phyloP scores from a whole-genome alignment of 441 rosid species.

The Populus hybrid region DNA sequence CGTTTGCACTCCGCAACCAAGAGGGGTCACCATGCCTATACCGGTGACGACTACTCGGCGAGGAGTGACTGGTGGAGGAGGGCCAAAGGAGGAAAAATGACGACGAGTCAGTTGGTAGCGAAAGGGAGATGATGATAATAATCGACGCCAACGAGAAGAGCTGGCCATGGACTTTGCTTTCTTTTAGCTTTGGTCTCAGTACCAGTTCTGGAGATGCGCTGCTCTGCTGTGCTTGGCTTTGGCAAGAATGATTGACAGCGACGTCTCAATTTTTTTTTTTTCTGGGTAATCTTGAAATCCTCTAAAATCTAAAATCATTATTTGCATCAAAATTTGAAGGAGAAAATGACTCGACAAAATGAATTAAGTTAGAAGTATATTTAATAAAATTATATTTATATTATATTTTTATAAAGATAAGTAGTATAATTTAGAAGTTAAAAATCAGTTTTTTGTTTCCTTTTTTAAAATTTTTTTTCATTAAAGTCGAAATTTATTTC shows the following conservation, averaged over 20 bases:
- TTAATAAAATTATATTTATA: too few relatives aligned
- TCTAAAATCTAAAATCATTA: not conserved
- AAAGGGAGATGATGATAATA: slow-evolving; percentile 2
- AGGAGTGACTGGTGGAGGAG: slow-evolving; percentile 36
- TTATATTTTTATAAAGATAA: too few relatives aligned
- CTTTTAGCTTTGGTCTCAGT: not conserved
- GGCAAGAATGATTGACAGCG: too few relatives aligned
- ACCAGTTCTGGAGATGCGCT: not conserved
- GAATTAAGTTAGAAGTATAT: too few relatives aligned
- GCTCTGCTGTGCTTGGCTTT: not conserved
- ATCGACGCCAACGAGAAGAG: slow-evolving; percentile 9
- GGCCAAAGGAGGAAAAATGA: slow-evolving; percentile 33
- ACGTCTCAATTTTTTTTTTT: not conserved
- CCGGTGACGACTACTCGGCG: slow-evolving; percentile 94
- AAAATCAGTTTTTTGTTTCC: too few relatives aligned
- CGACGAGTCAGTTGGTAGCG: slow-evolving; percentile 39
- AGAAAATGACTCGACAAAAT: not conserved
- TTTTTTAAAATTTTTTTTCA: too few relatives aligned
- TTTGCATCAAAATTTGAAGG: not conserved
- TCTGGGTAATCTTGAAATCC: not conserved
- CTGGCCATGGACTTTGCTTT: slow-evolving; percentile 7
- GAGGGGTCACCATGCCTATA: slow-evolving; percentile 87
- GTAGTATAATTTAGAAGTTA: not conserved
- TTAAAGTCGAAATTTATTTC: too few relatives aligned
- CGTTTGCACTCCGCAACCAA: slow-evolving; percentile 74